Evolutionary conservation across 495 filamentous ascomycete species (phyloP).

Genomic region (Halenospora varia): DNA sequence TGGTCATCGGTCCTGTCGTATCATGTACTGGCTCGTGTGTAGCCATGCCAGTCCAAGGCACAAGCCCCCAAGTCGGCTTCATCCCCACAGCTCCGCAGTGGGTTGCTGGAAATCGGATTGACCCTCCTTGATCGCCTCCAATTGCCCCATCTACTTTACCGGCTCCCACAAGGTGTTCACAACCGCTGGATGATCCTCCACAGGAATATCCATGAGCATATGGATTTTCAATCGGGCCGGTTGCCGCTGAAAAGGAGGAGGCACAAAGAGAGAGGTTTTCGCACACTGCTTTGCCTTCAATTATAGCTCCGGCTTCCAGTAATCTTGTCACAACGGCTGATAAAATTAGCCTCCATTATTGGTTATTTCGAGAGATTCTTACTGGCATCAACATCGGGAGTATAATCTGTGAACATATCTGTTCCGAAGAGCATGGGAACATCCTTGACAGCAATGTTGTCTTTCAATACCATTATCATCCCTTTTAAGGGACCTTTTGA

Average conservation of each 20-base stretch:
- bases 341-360: constrained; percentile 31
- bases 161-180: constrained; percentile 36
- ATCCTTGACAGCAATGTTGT: constrained; percentile 11
- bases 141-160: constrained; percentile 41
- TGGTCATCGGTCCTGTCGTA: constrained; percentile 36
- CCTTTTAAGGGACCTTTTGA: constrained; percentile 5
- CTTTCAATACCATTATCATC: constrained; percentile 14
- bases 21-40: constrained; percentile 35
- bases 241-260: constrained; percentile 32
- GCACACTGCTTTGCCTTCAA: constrained; percentile 37
- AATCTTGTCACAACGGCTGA: constrained; percentile 36
- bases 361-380: too few species aligned
- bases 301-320: constrained; percentile 39
- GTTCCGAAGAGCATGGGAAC: constrained; percentile 16
- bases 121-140: constrained; percentile 47
- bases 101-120: constrained; percentile 41
- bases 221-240: constrained; percentile 37
- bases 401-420: constrained; percentile 26
- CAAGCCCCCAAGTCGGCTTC: constrained; percentile 42
- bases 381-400: constrained; percentile 13
- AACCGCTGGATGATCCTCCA: constrained; percentile 44
- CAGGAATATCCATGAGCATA: constrained; percentile 31
- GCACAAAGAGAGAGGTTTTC: constrained; percentile 38
- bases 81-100: constrained; percentile 32
- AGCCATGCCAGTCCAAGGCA: constrained; percentile 35